These are phyloP conservation scores for Urochloa ruziziensis DNA, from an alignment of 176 grass and related monocot genomes.

Conservation along the genomic window DNA sequence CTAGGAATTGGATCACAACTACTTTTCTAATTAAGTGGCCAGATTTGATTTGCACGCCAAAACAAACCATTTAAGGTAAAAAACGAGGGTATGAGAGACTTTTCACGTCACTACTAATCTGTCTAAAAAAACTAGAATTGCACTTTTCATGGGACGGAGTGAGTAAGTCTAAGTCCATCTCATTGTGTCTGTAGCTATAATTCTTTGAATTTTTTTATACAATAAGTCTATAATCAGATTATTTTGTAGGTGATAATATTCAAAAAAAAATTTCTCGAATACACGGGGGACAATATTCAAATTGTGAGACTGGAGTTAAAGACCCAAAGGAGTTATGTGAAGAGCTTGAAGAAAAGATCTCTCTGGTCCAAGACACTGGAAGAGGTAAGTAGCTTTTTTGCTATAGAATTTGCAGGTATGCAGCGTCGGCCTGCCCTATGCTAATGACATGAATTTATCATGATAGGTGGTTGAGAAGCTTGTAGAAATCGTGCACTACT, in stretches of 20 bases:
- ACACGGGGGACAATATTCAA: slow-evolving; percentile 69
- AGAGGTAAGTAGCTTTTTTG: slow-evolving; percentile 50
- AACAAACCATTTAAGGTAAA: no score
- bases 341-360: slow-evolving; percentile 93
- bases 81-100: no score
- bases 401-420: slow-evolving; percentile 24
- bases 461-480: slow-evolving; percentile 88
- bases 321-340: slow-evolving; percentile 82
- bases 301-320: slow-evolving; percentile 80
- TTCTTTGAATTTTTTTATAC: not conserved
- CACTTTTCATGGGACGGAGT: no score
- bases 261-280: no score
- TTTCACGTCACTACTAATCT: no score
- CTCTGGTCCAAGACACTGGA: slow-evolving; percentile 90
- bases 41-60: no score
- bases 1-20: no score
- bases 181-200: not conserved
- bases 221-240: not conserved
- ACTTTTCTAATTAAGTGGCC: no score
- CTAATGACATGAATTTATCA: slow-evolving; percentile 26
- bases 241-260: slow-evolving; percentile 49
- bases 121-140: no score
- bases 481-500: slow-evolving; percentile 81
- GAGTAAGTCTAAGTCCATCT: slow-evolving; percentile 11
- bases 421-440: not conserved